Conservation (phyloP, 306 rosid genomes). For the Clitoria ternatea region DNA sequence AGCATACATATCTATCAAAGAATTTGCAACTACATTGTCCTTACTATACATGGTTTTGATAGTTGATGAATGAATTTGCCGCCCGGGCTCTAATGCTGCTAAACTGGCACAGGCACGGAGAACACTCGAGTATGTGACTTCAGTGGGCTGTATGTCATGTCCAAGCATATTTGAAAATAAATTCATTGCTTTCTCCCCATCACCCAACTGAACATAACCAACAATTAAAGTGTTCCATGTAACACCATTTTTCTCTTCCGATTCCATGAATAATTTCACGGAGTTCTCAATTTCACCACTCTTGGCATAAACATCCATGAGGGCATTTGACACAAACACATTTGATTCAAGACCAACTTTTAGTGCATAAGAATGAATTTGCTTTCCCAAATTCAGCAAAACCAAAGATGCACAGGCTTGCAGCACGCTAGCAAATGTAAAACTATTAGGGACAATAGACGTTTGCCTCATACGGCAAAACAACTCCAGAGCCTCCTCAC, state of each 20-base stretch:
- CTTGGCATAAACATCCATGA: constrained; percentile 39
- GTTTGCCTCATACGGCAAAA: constrained; percentile 22
- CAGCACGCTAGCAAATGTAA: constrained; percentile 32
- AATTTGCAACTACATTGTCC: constrained; percentile 31
- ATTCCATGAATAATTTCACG: constrained; percentile 10
- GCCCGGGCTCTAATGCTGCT: constrained; percentile 29
- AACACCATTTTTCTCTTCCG: constrained; percentile 19
- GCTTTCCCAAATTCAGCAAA: constrained; percentile 18
- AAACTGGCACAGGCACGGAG: constrained; percentile 31
- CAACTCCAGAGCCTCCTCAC: constrained; percentile 28
- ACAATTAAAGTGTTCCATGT: constrained; percentile 35
- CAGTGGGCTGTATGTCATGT: constrained; percentile 24
- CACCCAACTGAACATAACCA: constrained; percentile 35
- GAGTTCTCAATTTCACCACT: constrained; percentile 31
- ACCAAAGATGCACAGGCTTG: constrained; percentile 32
- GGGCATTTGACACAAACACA: constrained; percentile 37
- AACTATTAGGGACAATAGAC: constrained; percentile 25
- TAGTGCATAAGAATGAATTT: constrained; percentile 23
- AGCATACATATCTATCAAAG: constrained; percentile 37
- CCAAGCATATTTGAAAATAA: constrained; percentile 25
- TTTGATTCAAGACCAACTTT: constrained; percentile 30
- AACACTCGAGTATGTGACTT: constrained; percentile 35
- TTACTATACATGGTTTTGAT: constrained; percentile 29
- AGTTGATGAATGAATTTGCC: constrained; percentile 28
- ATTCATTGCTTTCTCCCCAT: constrained; percentile 32